phyloP scores from a whole-genome alignment of 2,329 filamentous ascomycete species.

The Ascomycota sp. region DNA sequence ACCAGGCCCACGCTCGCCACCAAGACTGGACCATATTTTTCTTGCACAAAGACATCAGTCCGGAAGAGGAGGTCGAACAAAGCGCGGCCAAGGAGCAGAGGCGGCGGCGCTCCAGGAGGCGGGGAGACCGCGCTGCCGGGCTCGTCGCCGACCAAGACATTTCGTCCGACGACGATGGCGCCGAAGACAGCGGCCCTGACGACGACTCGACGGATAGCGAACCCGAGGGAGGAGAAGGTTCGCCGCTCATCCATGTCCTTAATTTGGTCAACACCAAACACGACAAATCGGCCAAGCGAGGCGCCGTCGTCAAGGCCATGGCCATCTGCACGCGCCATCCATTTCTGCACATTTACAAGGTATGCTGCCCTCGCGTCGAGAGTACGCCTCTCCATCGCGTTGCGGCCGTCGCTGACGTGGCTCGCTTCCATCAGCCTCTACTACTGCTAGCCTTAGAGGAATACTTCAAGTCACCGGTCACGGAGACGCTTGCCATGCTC shows the following conservation, averaged over 20 bases:
- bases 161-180: slow-evolving; percentile 22
- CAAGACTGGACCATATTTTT: slow-evolving; percentile 99
- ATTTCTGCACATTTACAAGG: slow-evolving; percentile 97
- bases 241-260: slow-evolving; percentile 86
- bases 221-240: slow-evolving; percentile 56
- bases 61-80: slow-evolving; percentile 62
- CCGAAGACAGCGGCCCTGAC: slow-evolving; percentile 24
- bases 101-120: slow-evolving; percentile 27
- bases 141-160: slow-evolving; percentile 21
- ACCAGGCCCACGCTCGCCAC: slow-evolving; percentile 83
- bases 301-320: slow-evolving; percentile 94
- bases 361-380: slow-evolving; percentile 14
- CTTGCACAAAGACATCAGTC: slow-evolving; percentile 79
- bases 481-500: slow-evolving; percentile 70
- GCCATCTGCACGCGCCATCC: slow-evolving; percentile 95
- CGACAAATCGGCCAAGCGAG: slow-evolving; percentile 80
- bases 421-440: slow-evolving; percentile 39
- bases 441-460: slow-evolving; percentile 82
- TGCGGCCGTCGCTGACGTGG: too few species aligned
- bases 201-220: slow-evolving; percentile 38
- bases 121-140: slow-evolving; percentile 28
- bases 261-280: slow-evolving; percentile 97
- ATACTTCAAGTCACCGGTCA: slow-evolving; percentile 81
- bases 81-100: slow-evolving; percentile 33
- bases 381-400: too few species aligned